Base-by-base conservation (phyloP, 2,329 filamentous ascomycete genomes). In the Mycocentrospora acerina region DNA sequence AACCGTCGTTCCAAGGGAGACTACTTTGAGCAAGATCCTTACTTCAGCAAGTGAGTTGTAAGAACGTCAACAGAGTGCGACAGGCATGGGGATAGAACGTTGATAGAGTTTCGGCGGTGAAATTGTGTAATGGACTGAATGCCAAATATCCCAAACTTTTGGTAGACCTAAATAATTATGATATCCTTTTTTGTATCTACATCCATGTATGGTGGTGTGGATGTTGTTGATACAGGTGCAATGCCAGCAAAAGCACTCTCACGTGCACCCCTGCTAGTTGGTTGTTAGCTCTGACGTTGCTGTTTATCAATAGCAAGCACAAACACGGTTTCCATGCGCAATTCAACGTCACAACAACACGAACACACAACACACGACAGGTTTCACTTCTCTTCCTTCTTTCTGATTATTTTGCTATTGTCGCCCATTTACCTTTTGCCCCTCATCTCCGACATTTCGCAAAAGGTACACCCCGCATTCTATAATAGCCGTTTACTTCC, bases 21-120 rank as follows among this genome's bases (percentile, higher is more conserved):
- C 24, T 64, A 65, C 46, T 64, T 64, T 38, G 53, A 58, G 40
- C 54, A 59, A 32, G 55, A 64, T 27, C 43, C 47, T 12, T 56
- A 58, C 35, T 56, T 59, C 36, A 59, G 51, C 40, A 55, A 38
- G 34, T 57, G 32, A 57, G 36, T 12, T 25, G 19, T 25, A 18
- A 29, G 25, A n/a, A n/a, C n/a, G n/a, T n/a, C n/a, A n/a, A n/a
- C n/a, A n/a, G n/a, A n/a, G n/a, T n/a, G n/a, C n/a, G n/a, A n/a
- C n/a, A n/a, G n/a, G n/a, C n/a, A n/a, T n/a, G n/a, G 9, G 9
- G 19, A 22, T 7, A 34, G 24, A 14, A 24, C 18, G 16, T 40
- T 38, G 35, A 32, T 6, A 34, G 34, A 13, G 32, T 11, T 38
- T 28, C 13, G 35, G 37, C 28, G 30, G 24, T 25, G 37, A 30